Evolutionary conservation across 345 rosid genomes (phyloP).

Genomic region (Bruguiera sexangula): DNA sequence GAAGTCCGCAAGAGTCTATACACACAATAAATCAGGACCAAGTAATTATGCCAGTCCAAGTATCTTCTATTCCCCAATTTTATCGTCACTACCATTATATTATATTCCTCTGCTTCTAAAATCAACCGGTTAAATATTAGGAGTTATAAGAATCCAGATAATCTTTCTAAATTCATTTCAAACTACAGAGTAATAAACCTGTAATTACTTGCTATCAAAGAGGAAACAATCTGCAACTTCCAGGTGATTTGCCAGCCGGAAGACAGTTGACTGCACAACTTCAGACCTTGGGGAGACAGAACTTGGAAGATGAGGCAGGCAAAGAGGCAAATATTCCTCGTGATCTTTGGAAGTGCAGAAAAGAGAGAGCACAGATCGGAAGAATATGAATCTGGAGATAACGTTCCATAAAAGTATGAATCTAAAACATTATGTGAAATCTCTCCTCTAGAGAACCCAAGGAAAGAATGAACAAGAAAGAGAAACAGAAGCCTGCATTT

Average conservation of each 20-base stretch:
- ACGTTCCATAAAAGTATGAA: background rate
- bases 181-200: background rate
- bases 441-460: too few relatives aligned
- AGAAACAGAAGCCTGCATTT: background rate
- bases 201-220: conserved; percentile 29
- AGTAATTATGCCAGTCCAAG: conserved; percentile 26
- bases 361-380: conserved; percentile 57
- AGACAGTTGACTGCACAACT: conserved; percentile 47
- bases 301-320: conserved; percentile 74
- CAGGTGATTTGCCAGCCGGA: conserved; percentile 57
- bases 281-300: conserved; percentile 52
- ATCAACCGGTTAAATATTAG: background rate
- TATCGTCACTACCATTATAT: conserved; percentile 14
- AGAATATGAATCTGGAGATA: conserved; percentile 78
- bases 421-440: background rate
- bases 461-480: background rate
- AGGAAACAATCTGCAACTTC: conserved; percentile 56
- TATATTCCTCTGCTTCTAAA: conserved; percentile 6
- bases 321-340: conserved; percentile 63
- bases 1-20: conserved; percentile 6
- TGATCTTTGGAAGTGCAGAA: conserved; percentile 43
- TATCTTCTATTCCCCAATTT: conserved; percentile 7
- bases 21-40: conserved; percentile 23
- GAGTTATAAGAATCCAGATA: conserved; percentile 12
- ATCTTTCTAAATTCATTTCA: conserved; percentile 10